Percentiles rank a stretch among this genome's conserved stretches.
These are phyloP conservation scores for Phellinidium pouzarii DNA, from an alignment of 1,284 basidiomycete genomes.

Conservation along the genomic window DNA sequence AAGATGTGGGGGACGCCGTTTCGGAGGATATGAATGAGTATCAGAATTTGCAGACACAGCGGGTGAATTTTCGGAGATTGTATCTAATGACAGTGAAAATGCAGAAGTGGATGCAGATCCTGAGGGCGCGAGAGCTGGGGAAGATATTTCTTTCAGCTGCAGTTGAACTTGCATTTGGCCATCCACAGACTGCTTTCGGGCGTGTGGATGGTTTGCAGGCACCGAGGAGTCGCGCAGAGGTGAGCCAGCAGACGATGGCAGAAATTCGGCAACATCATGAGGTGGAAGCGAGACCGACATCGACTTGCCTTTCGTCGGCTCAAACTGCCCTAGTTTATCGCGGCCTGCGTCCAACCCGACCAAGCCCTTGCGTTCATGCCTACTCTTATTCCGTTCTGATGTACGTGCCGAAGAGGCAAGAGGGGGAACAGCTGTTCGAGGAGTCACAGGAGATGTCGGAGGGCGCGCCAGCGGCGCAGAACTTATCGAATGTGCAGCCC, in stretches of 20 bases:
- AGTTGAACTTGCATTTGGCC: constrained; percentile 34
- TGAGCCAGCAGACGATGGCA: constrained; percentile 5
- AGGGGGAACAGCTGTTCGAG: constrained; percentile 35
- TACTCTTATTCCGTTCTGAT: constrained; percentile 19
- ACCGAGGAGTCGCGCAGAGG: constrained; percentile 34
- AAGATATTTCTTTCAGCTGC: constrained; percentile 14
- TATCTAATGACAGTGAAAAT: constrained; percentile 60
- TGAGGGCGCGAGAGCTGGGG: constrained; percentile 11
- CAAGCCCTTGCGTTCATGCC: constrained; percentile 12
- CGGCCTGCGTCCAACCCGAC: constrained; percentile 13
- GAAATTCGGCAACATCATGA: constrained; percentile 5
- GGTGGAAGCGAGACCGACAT: constrained; percentile 12
- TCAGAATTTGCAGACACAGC: constrained; percentile 25
- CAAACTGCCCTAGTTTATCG: constrained; percentile 10
- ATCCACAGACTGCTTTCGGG: constrained; percentile 65
- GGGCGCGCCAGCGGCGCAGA: constrained; percentile 68
- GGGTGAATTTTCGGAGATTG: constrained; percentile 52
- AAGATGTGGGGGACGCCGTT: constrained; percentile 32
- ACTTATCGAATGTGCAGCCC: constrained; percentile 67
- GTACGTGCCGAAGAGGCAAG: constrained; percentile 21
- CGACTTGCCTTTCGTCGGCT: constrained; percentile 20
- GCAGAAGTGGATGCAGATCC: constrained; percentile 48
- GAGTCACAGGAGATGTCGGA: constrained; percentile 70
- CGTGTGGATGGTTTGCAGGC: constrained; percentile 64
- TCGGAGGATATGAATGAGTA: constrained; percentile 21